Percentiles rank a stretch among this genome's conserved stretches.
These are phyloP conservation scores for Microbotryum silenes-acaulis DNA, from an alignment of 1,284 basidiomycete species.

Conservation along the genomic window DNA sequence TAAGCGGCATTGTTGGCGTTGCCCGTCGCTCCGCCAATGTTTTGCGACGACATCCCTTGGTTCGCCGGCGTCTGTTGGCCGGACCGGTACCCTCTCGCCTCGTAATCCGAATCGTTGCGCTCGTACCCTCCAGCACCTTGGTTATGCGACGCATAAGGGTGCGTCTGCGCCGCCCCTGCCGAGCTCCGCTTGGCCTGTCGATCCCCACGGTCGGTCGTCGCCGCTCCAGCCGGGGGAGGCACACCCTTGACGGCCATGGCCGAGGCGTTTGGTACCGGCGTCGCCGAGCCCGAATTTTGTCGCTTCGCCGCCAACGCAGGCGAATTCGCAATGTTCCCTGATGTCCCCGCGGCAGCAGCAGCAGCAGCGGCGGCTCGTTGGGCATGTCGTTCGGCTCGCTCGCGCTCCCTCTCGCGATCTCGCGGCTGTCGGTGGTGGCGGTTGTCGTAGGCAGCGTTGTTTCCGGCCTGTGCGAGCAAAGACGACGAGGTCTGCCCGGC, in stretches of 20 bases:
- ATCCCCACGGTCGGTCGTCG: background rate
- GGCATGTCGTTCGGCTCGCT: conserved; percentile 45
- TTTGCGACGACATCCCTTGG: conserved; percentile 22
- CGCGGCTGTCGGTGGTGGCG: conserved; percentile 39
- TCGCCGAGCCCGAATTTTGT: conserved; percentile 43
- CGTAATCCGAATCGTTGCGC: conserved; percentile 1
- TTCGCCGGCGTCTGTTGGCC: conserved; percentile 11
- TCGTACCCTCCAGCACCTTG: conserved; percentile 7
- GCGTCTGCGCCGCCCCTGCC: conserved; percentile 2
- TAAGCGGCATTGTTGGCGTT: conserved; percentile 26
- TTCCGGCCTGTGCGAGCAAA: conserved; percentile 38
- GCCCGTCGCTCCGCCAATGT: background rate
- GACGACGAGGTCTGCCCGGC: conserved; percentile 45
- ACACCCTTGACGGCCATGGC: conserved; percentile 65
- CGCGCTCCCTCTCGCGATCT: conserved; percentile 41
- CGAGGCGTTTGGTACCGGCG: conserved; percentile 53
- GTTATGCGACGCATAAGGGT: conserved; percentile 21
- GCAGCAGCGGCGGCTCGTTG: conserved; percentile 40
- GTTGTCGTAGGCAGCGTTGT: conserved; percentile 29
- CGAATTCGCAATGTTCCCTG: conserved; percentile 2
- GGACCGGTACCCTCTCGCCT: conserved; percentile 1
- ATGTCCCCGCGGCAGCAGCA: conserved; percentile 34
- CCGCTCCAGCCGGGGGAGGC: conserved; percentile 46
- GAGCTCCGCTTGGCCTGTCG: conserved; percentile 3
- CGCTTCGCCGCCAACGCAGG: conserved; percentile 45